These are phyloP conservation scores for Euryodendron excelsum DNA, from an alignment of 148 eudicot genomes.

Conservation along the genomic window DNA sequence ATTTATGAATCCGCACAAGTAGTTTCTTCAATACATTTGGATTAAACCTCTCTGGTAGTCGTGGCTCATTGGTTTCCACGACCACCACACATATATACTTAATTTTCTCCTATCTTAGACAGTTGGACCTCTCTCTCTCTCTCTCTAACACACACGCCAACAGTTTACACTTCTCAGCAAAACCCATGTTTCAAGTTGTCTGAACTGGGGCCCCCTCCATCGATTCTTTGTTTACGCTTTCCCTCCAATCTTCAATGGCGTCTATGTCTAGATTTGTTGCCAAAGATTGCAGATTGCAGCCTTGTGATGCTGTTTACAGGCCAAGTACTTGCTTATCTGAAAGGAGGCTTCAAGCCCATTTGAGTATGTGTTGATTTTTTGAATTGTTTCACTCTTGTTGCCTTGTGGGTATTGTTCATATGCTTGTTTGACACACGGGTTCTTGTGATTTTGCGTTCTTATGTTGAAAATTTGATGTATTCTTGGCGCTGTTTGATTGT, in stretches of 20 bases:
- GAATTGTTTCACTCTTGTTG: slow-evolving; percentile 9
- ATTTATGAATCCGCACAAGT: too few relatives aligned
- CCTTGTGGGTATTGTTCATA: slow-evolving; percentile 2
- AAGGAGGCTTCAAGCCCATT: slow-evolving; percentile 32
- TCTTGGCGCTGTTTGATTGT: slow-evolving; percentile 3
- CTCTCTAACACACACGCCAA: neutral
- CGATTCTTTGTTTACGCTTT: neutral
- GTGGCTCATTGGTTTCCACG: too few relatives aligned
- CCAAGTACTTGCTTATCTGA: slow-evolving; percentile 25
- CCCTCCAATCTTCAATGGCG: slow-evolving; percentile 37
- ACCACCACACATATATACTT: too few relatives aligned
- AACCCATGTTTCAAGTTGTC: slow-evolving; percentile 9
- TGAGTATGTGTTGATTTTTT: slow-evolving; percentile 38
- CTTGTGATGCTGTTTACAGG: slow-evolving; percentile 35
- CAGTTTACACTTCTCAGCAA: neutral
- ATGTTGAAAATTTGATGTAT: neutral
- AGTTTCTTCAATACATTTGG: too few relatives aligned
- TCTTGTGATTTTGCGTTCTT: neutral
- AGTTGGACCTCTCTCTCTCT: neutral
- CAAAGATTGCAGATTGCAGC: slow-evolving; percentile 47
- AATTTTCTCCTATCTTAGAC: too few relatives aligned
- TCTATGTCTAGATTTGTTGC: slow-evolving; percentile 48
- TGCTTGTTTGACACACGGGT: neutral
- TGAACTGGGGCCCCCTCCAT: slow-evolving; percentile 1
- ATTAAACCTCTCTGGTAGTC: too few relatives aligned